phyloP scores from a whole-genome alignment of 192 early-diverging fungal genomes.

The Gonapodya sp. region DNA sequence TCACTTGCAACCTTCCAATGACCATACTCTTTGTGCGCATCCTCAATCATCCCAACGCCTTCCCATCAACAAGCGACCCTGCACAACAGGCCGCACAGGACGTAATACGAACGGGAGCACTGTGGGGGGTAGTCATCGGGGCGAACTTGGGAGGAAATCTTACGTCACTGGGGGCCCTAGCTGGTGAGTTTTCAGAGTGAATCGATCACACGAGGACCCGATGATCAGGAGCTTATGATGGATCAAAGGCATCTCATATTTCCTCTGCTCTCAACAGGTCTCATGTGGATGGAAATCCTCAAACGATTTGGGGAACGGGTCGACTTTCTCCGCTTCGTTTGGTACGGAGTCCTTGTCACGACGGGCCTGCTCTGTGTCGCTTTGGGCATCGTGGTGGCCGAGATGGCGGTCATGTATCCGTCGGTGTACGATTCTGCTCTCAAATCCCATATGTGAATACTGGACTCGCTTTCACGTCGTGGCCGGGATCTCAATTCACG shows the following conservation, averaged over 20 bases:
- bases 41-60: constrained; percentile 54
- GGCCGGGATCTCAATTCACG: no score
- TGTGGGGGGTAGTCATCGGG: constrained; percentile 66
- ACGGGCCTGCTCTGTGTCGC: constrained; percentile 38
- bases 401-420: constrained; percentile 31
- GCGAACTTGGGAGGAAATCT: constrained; percentile 77
- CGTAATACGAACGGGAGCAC: constrained; percentile 38
- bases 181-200: not conserved
- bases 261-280: constrained; percentile 9
- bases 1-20: constrained; percentile 63
- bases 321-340: constrained; percentile 42
- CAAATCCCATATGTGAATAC: no score
- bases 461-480: no score
- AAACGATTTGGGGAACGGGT: not conserved
- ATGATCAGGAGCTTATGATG: not conserved
- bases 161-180: constrained; percentile 48
- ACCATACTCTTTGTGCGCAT: constrained; percentile 70
- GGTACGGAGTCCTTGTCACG: constrained; percentile 43
- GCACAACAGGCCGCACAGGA: constrained; percentile 22
- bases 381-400: constrained; percentile 35
- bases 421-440: not conserved
- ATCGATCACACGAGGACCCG: not conserved
- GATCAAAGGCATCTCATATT: constrained; percentile 25
- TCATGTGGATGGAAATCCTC: constrained; percentile 9
- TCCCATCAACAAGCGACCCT: not conserved